Evolutionary conservation across 306 rosid species (phyloP), one percentile per base, ranked within the genome.

Genomic region (Calophaca sinica): DNA sequence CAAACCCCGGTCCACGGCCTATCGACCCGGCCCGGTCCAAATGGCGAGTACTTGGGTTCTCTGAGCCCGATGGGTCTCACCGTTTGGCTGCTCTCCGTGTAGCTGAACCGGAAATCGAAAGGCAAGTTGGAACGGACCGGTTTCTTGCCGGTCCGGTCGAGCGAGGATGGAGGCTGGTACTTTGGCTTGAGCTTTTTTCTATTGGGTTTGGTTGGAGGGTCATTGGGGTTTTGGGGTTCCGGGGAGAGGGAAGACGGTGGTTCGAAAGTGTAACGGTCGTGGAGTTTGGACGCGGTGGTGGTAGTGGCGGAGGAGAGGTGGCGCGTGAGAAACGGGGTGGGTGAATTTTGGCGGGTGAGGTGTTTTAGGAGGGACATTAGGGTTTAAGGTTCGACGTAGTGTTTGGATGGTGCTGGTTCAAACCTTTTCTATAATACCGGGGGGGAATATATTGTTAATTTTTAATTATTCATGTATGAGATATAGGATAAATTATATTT

Each of bases 1-100:
- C 96, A 91, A 26, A 94, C 97, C 29, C 98, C 98, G 26, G 94
- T 87, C 98, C 97, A 94, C 1, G 73, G 62, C 6, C 93, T 86
- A 74, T 87, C 89, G 6, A 94, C 46, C 72, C 96, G 81, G 42
- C 84, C 91, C 2, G 96, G 96, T 32, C 98, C 98, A 44, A 94
- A 94, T 0, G 96, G 98, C 9, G 97, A 94, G 85, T 88, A 94
- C 85, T 91, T 90, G 41, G 97, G 97, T 50, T 88, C 96, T 39
- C 96, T 77, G 3, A 93, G 88, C 41, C 97, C 96, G 20, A 94
- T 88, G 1, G 98, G 93, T 82, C 98, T 76, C 80, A 80, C 97
- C 4, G 7, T 38, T 55, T 58, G 31, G 72, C 91, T 88, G 79
- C 89, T 86, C 82, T 94, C 96, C 42, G 98, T 94, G 83, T 91